A percentile compares a stretch with the other conserved stretches of the same genome.
Conservation (phyloP, 2,329 filamentous ascomycete genomes). For the Pseudodiploospora longispora region DNA sequence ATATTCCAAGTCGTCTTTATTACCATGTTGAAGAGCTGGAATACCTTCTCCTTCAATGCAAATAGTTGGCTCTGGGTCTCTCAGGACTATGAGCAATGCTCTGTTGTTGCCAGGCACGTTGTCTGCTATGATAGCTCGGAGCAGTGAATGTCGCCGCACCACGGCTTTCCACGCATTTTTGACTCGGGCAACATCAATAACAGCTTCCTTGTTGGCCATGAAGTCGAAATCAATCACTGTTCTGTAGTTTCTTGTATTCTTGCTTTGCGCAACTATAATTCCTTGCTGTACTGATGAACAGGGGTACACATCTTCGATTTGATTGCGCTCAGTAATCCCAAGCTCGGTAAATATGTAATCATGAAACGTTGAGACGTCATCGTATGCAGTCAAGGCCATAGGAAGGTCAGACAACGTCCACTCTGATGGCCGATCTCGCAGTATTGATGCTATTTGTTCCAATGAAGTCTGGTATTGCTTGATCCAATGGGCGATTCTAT, state of each 20-base stretch:
- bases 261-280: neutral
- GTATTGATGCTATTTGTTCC: neutral
- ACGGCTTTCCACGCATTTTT: slow-evolving; percentile 5
- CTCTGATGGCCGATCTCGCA: neutral
- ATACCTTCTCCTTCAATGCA: neutral
- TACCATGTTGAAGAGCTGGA: neutral
- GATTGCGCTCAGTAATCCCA: neutral
- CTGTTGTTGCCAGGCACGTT: neutral
- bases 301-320: slow-evolving; percentile 4
- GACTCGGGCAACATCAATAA: neutral
- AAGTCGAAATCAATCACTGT: neutral
- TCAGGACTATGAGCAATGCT: neutral
- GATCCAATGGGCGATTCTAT: neutral
- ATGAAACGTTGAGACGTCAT: slow-evolving; percentile 4
- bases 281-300: slow-evolving; percentile 10
- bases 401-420: slow-evolving; percentile 20
- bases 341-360: neutral
- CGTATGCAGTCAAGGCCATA: slow-evolving; percentile 9
- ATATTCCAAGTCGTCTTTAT: neutral
- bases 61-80: neutral
- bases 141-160: slow-evolving; percentile 2
- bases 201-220: neutral
- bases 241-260: neutral
- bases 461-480: neutral
- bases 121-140: neutral